phyloP scores from a whole-genome alignment of 768 basidiomycete species.

The Kwoniella sp. region DNA sequence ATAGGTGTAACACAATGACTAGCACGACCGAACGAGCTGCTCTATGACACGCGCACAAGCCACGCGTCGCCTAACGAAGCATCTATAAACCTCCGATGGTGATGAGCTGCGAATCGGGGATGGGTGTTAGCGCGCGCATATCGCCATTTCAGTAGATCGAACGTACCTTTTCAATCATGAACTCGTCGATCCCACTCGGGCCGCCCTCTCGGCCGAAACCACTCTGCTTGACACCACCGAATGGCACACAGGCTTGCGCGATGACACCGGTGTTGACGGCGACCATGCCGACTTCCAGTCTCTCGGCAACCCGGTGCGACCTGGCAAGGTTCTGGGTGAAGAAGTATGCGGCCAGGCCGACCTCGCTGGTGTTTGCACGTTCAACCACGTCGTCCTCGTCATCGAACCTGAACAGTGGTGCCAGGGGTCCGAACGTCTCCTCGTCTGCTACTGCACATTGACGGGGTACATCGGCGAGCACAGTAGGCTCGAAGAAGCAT shows the following conservation, averaged over 20 bases:
- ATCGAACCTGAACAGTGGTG: conserved; percentile 74
- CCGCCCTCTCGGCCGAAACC: conserved; percentile 33
- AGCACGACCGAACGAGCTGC: no score
- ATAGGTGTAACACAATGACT: no score
- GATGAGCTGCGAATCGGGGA: conserved; percentile 6
- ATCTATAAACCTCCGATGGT: conserved; percentile 16
- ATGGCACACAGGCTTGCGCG: conserved; percentile 35
- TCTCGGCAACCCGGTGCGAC: conserved; percentile 92
- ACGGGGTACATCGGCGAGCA: conserved; percentile 8
- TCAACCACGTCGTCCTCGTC: conserved; percentile 87
- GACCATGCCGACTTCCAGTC: conserved; percentile 86
- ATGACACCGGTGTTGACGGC: conserved; percentile 53
- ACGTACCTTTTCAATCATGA: conserved; percentile 17
- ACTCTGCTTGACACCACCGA: conserved; percentile 26
- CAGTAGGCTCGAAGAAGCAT: conserved; percentile 25
- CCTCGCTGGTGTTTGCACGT: conserved; percentile 76
- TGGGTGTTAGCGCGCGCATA: background rate
- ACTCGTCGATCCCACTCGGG: conserved; percentile 14
- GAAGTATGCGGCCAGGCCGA: conserved; percentile 93
- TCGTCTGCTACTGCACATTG: conserved; percentile 64
- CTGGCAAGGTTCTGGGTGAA: conserved; percentile 81
- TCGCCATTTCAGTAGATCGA: background rate
- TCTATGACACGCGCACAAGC: no score
- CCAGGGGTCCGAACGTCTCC: conserved; percentile 85
- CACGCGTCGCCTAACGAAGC: background rate